Evolutionary conservation across 176 grass and related monocot species (phyloP).

Genomic region (Avena eriantha): DNA sequence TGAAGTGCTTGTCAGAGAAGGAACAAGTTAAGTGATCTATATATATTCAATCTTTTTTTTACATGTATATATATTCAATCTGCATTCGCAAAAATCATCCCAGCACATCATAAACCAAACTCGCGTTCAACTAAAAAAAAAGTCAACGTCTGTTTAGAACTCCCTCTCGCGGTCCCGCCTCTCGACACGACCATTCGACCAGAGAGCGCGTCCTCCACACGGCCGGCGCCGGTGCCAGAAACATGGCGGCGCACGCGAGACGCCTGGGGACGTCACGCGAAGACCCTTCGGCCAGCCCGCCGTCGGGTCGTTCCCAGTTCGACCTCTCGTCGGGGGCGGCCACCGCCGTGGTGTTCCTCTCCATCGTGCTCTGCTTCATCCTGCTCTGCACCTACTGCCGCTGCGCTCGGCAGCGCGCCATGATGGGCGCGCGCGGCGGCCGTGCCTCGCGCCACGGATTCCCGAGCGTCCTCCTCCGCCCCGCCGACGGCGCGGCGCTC

Average conservation of each 20-base stretch:
- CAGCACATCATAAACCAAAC: too few relatives aligned
- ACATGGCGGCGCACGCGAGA: constrained; percentile 43
- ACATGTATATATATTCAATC: too few relatives aligned
- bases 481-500: constrained; percentile 25
- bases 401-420: constrained; percentile 55
- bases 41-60: too few relatives aligned
- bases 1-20: too few relatives aligned
- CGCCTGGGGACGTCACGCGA: constrained; percentile 29
- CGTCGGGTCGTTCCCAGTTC: constrained; percentile 41
- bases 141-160: not conserved
- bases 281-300: not conserved
- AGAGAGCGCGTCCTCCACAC: constrained; percentile 3
- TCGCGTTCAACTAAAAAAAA: too few relatives aligned
- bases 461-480: constrained; percentile 33
- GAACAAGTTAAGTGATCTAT: too few relatives aligned
- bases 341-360: constrained; percentile 61
- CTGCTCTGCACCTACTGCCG: constrained; percentile 73
- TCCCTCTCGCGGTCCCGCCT: not conserved
- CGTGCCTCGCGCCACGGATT: constrained; percentile 49
- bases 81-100: too few relatives aligned
- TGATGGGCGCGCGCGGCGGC: constrained; percentile 32
- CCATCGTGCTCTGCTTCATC: constrained; percentile 64
- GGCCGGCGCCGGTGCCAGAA: not conserved
- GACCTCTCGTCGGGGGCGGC: constrained; percentile 53
- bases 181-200: constrained; percentile 3